These are phyloP conservation scores for Berkeleyomyces basicola DNA, from an alignment of 2,329 filamentous ascomycete genomes.

Conservation along the genomic window DNA sequence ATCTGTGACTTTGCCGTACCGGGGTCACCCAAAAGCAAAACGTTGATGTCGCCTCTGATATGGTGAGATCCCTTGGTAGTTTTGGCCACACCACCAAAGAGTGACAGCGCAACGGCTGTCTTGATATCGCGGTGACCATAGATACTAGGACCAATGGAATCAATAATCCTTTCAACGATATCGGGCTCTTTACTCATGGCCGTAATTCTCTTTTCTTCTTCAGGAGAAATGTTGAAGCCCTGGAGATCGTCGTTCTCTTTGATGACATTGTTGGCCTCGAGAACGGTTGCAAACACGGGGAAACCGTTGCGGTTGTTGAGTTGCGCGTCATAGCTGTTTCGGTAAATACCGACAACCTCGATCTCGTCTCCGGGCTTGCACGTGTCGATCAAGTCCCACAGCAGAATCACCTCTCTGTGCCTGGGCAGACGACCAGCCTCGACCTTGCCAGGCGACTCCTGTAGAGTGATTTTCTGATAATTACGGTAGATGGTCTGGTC, in stretches of 20 bases:
- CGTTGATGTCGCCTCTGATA: slow-evolving; percentile 94
- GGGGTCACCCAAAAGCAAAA: slow-evolving; percentile 86
- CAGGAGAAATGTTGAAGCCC: slow-evolving; percentile 85
- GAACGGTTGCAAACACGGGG: slow-evolving; percentile 91
- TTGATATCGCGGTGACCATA: slow-evolving; percentile 96
- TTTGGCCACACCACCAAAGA: slow-evolving; percentile 92
- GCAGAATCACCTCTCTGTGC: slow-evolving; percentile 81
- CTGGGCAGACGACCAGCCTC: slow-evolving; percentile 88
- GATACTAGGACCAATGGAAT: slow-evolving; percentile 90
- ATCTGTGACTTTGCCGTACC: slow-evolving; percentile 97
- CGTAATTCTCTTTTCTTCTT: slow-evolving; percentile 84
- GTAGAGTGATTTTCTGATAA: slow-evolving; percentile 92
- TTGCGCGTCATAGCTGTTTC: slow-evolving; percentile 95
- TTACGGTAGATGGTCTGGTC: slow-evolving; percentile 98
- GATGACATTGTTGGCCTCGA: slow-evolving; percentile 93
- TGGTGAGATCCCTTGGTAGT: slow-evolving; percentile 74
- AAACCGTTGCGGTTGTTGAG: slow-evolving; percentile 98
- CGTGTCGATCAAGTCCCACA: slow-evolving; percentile 93
- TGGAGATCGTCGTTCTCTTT: slow-evolving; percentile 96
- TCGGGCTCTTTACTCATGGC: slow-evolving; percentile 74
- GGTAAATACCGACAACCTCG: slow-evolving; percentile 89
- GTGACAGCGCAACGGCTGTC: slow-evolving; percentile 81
- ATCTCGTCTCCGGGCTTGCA: slow-evolving; percentile 97
- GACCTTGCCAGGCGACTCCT: slow-evolving; percentile 93
- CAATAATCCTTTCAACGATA: slow-evolving; percentile 82